phyloP scores from a whole-genome alignment of 495 filamentous ascomycete species.

The Podospora fimiseda region DNA sequence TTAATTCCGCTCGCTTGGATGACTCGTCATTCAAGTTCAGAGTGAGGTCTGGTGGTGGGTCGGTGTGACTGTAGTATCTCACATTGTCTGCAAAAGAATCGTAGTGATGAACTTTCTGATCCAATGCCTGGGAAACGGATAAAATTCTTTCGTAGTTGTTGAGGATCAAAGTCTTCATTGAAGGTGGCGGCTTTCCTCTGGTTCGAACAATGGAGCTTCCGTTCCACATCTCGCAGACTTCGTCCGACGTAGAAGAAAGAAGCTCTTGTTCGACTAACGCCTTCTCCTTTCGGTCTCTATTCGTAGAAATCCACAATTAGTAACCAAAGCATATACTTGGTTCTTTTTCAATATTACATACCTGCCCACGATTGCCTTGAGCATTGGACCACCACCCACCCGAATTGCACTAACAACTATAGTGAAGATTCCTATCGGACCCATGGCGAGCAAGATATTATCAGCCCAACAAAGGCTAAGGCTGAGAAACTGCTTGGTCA shows the following conservation, averaged over 20 bases:
- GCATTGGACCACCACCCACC: constrained; percentile 41
- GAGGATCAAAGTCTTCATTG: neutral
- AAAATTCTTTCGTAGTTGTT: neutral
- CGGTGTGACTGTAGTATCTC: neutral
- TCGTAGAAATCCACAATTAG: no score
- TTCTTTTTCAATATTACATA: neutral
- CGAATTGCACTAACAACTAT: constrained; percentile 48
- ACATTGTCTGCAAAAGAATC: neutral
- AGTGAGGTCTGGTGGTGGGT: neutral
- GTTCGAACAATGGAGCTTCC: constrained; percentile 20
- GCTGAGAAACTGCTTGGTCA: constrained; percentile 53
- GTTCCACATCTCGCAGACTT: constrained; percentile 35
- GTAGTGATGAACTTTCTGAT: neutral
- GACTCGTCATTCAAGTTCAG: neutral
- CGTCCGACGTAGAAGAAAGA: constrained; percentile 27
- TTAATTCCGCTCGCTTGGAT: neutral
- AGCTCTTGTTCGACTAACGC: constrained; percentile 27
- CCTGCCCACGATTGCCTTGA: constrained; percentile 44
- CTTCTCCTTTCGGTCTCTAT: constrained; percentile 25
- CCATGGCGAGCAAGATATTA: constrained; percentile 48
- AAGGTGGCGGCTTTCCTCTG: neutral
- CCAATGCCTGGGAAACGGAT: neutral
- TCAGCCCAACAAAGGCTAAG: constrained; percentile 43
- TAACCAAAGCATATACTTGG: no score
- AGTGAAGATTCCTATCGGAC: constrained; percentile 49